Evolutionary conservation across 75 land plant genomes (phyloP), one percentile per base, ranked within the genome.

Genomic region (Isoetes taiwanensis): DNA sequence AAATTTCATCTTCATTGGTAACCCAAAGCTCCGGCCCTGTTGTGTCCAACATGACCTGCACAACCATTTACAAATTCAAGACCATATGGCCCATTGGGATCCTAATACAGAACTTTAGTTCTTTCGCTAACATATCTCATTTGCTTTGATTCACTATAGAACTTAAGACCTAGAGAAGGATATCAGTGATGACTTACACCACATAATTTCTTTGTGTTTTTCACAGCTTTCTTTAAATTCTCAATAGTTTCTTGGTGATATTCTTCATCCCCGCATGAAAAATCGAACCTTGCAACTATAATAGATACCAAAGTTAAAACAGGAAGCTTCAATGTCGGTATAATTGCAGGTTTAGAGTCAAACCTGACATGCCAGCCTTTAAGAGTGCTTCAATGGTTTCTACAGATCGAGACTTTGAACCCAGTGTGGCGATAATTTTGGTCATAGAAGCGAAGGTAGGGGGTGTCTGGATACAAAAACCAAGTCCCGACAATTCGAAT

Each of bases 241-340:
- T 90, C 94, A 33, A 90, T 42, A 2, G 88, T 90, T 68, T 83
- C 84, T 60, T 86, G 94, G 43, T 90, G 97, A 50, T 64, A 83
- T 2, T 77, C 82, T 28, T 66, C 30, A 21, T 77, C 79, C 34
- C 93, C 96, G 71, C 77, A 77, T 4, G 96, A 82, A 50, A 90
- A 83, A 34, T 90, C 97, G 46, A 90, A 83, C n/a, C 97, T 64
- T 5, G 97, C 94, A 41, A 86, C 89, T 87, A 65, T 17, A 29
- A 56, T 17, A 55, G 43, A 57, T 32, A 6, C n/a, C n/a, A n/a
- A n/a, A n/a, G n/a, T n/a, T n/a, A n/a, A n/a, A n/a, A n/a, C n/a
- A n/a, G n/a, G n/a, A n/a, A n/a, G n/a, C n/a, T n/a, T n/a, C n/a
- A n/a, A n/a, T n/a, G n/a, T n/a, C n/a, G n/a, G n/a, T n/a, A n/a